Evolutionary conservation across 768 basidiomycete genomes (phyloP).

Genomic region (Leccinum uliginosum): DNA sequence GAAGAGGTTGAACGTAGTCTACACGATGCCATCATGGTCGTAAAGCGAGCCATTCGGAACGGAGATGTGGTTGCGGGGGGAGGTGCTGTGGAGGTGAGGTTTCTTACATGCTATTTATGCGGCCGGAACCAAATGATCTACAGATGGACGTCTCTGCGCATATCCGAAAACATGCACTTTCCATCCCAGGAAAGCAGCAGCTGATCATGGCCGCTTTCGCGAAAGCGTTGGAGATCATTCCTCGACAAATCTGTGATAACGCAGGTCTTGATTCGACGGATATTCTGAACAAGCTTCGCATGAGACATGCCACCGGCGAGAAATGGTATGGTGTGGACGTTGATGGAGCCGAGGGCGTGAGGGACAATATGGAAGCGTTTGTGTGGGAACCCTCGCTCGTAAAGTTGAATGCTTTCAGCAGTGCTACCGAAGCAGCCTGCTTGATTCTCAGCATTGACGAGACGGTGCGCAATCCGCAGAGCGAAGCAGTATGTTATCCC

Average conservation of each 20-base stretch:
- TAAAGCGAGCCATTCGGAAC: slow-evolving; percentile 93
- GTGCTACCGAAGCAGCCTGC: slow-evolving; percentile 95
- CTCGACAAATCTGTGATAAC: slow-evolving; percentile 97
- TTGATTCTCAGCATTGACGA: slow-evolving; percentile 95
- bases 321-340: slow-evolving; percentile 95
- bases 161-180: slow-evolving; percentile 84
- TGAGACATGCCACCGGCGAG: slow-evolving; percentile 88
- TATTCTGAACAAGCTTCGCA: slow-evolving; percentile 93
- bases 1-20: slow-evolving; percentile 96
- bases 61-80: slow-evolving; percentile 97
- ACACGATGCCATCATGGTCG: slow-evolving; percentile 99
- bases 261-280: slow-evolving; percentile 98
- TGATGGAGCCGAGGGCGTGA: slow-evolving; percentile 81
- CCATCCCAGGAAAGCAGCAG: slow-evolving; percentile 94
- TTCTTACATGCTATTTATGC: neutral
- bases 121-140: neutral
- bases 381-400: slow-evolving; percentile 98
- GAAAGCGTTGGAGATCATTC: slow-evolving; percentile 95
- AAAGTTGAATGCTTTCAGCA: slow-evolving; percentile 92
- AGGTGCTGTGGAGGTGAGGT: slow-evolving; percentile 86
- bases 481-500: slow-evolving; percentile 67
- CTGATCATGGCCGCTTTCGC: slow-evolving; percentile 94
- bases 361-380: slow-evolving; percentile 95
- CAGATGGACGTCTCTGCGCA: slow-evolving; percentile 98
- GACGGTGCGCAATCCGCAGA: slow-evolving; percentile 94